These are phyloP conservation scores for Xanthoconium purpureum DNA, from an alignment of 768 basidiomycete species.

Conservation along the genomic window DNA sequence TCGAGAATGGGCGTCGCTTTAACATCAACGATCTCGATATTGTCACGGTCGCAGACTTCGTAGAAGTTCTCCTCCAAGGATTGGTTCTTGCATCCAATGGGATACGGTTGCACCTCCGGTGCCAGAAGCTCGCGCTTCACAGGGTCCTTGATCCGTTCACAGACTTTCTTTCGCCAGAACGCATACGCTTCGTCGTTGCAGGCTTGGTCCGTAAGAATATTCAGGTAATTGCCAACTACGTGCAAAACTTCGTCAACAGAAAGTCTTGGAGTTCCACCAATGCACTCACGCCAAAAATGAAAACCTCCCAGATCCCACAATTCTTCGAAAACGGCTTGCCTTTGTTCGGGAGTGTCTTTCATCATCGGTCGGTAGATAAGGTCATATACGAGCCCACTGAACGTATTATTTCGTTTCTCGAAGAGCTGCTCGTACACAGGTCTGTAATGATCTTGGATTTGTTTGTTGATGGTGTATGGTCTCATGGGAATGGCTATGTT, in stretches of 20 bases:
- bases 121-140: constrained; percentile 10
- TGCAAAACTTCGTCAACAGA: not conserved
- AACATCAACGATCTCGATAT: constrained; percentile 8
- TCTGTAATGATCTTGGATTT: constrained; percentile 9
- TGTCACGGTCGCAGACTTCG: constrained; percentile 8
- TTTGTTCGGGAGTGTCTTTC: constrained; percentile 2
- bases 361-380: constrained; percentile 10
- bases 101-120: constrained; percentile 2
- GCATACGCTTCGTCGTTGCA: constrained; percentile 5
- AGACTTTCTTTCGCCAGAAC: not conserved
- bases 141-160: constrained; percentile 9
- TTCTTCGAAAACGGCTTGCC: constrained; percentile 5
- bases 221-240: constrained; percentile 6
- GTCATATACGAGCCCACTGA: not conserved
- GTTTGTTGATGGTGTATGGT: constrained; percentile 3
- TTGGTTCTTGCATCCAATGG: constrained; percentile 7
- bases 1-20: constrained; percentile 10
- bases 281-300: constrained; percentile 4
- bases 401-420: not conserved
- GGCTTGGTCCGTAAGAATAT: not conserved
- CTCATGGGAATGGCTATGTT: constrained; percentile 9
- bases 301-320: constrained; percentile 3
- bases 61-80: constrained; percentile 10
- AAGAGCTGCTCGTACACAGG: constrained; percentile 5
- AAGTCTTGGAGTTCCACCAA: not conserved